Base-by-base conservation (phyloP, 139 green algal genomes). In the Chlamydomonas incerta region DNA sequence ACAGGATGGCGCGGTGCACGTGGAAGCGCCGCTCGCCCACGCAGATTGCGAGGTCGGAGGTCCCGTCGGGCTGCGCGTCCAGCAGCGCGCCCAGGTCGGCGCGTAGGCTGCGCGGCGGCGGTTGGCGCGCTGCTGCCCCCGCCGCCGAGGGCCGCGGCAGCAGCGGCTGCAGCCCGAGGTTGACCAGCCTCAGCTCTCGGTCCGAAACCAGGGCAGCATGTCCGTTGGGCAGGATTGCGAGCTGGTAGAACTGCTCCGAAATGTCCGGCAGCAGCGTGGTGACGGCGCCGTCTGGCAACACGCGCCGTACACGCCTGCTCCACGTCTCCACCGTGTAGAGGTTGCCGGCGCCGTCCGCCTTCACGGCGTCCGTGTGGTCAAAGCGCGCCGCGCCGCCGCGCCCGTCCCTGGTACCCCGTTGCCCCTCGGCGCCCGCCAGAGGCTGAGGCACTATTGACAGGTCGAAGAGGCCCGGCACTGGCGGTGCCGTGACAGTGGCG, bases 201-300 rank as follows among this genome's bases (percentile, higher is more conserved):
- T 65, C 72, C 72, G 65, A 23, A 8, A 79, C 60, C 10, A 76
- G 70, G 3, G 47, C 72, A 4, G 66, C n/a, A 47, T 65, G 66
- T 29, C 72, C 72, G 72, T 65, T 79, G 14, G 72, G 72, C 47
- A 79, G 47, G 28, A 79, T 65, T 18, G 72, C 29, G 11, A 28
- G 47, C 41, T 50, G 41, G 41, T 50, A 50, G 41, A 50, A 50
- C 41, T 50, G 41, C 41, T 50, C 41, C 41, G 41, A 8, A 5
- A 50, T 8, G 50, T 79, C 72, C 34, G 23, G 1, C 60, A 24
- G 18, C 23, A 66, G 24, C 60, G 60, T 66, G 24, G 60, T 31
- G 3, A n/a, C 24, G 23, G 20, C 2, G 8, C 60, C 60, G 60
- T 66, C 60, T 2, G 23, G 23, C 24, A 2, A n/a, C 23, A n/a